These are phyloP conservation scores for Gymnopilus dilepis DNA, from an alignment of 768 basidiomycete species.

Conservation along the genomic window DNA sequence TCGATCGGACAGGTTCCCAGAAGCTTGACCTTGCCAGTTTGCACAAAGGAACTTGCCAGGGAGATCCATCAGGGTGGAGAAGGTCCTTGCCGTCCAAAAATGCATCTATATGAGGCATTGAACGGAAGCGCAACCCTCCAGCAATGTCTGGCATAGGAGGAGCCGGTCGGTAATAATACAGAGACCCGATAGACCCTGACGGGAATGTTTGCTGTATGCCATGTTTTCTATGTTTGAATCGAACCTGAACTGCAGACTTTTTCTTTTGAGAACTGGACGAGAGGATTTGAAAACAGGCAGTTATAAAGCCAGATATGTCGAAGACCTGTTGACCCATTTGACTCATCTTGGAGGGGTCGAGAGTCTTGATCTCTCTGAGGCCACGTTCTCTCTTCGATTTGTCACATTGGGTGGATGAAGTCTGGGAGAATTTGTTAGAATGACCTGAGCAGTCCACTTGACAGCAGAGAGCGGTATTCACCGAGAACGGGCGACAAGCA, in stretches of 20 bases:
- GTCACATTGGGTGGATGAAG: no score
- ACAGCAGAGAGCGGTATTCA: no score
- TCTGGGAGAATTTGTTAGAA: no score
- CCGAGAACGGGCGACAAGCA: no score
- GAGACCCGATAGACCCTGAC: background rate
- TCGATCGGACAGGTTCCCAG: no score
- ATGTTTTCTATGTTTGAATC: background rate
- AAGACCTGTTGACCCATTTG: background rate
- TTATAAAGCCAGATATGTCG: background rate
- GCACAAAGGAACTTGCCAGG: background rate
- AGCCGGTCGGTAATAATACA: background rate
- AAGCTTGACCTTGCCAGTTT: background rate
- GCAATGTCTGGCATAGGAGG: background rate
- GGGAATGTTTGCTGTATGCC: background rate
- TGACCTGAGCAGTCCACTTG: no score
- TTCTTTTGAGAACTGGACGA: background rate
- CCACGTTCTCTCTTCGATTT: no score
- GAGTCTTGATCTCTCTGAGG: background rate
- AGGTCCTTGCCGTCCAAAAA: background rate
- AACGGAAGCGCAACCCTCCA: background rate
- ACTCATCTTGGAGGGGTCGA: background rate
- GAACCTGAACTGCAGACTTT: no score
- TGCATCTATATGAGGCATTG: background rate
- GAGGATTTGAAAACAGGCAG: background rate
- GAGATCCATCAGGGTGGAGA: background rate